Evolutionary conservation across 2,329 filamentous ascomycete species (phyloP).

Genomic region (Fusarium sulawesiense): DNA sequence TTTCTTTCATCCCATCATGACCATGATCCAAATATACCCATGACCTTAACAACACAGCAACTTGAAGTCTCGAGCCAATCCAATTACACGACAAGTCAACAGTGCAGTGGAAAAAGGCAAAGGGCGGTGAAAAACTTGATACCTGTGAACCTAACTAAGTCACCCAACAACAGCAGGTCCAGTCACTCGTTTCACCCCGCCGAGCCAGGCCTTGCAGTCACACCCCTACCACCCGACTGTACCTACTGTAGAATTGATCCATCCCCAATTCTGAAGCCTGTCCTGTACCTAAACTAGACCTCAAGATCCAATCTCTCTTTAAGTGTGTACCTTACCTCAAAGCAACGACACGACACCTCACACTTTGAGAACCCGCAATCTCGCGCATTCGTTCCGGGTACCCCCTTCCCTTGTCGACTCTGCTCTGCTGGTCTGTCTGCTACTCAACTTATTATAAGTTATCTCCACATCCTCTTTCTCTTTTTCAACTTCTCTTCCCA

Average conservation of each 20-base stretch:
- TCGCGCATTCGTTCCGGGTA: constrained; percentile 38
- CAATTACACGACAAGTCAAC: constrained; percentile 31
- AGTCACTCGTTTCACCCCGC: constrained; percentile 36
- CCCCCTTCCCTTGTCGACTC: constrained; percentile 22
- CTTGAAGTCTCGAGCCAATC: constrained; percentile 7
- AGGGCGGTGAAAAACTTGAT: constrained; percentile 46
- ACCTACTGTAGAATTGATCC: background rate
- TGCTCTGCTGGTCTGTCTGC: background rate
- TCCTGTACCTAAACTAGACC: constrained; percentile 14
- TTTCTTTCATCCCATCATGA: constrained; percentile 26
- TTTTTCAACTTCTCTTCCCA: constrained; percentile 28
- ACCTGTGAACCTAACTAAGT: constrained; percentile 34
- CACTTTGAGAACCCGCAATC: constrained; percentile 38
- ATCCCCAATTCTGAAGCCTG: background rate
- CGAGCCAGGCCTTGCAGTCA: constrained; percentile 11
- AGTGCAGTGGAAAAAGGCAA: constrained; percentile 37
- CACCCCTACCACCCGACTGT: constrained; percentile 6
- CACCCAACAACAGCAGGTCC: constrained; percentile 36
- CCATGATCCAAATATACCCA: constrained; percentile 12
- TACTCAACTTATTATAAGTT: constrained; percentile 29
- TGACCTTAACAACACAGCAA: background rate
- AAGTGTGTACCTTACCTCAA: constrained; percentile 12
- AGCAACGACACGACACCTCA: constrained; percentile 9
- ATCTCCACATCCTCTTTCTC: constrained; percentile 33
- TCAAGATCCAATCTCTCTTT: constrained; percentile 42